Base-by-base conservation (phyloP, 2,329 filamentous ascomycete species). In the Macrophomina tecta region DNA sequence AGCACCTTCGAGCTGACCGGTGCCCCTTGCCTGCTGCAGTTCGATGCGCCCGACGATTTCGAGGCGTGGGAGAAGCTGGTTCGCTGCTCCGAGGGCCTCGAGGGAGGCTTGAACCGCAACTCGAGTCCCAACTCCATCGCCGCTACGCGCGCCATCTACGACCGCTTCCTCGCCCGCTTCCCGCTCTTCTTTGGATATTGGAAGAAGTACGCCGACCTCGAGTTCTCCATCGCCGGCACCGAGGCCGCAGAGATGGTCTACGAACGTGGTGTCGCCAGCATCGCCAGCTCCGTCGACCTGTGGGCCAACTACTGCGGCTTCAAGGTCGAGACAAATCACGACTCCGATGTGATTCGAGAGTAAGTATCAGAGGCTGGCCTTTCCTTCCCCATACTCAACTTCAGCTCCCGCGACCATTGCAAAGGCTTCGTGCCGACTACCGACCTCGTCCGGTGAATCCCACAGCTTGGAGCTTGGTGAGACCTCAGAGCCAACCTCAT, bases 181-280 rank as follows among this genome's bases (percentile, higher is more conserved):
- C 95, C 95, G 2, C 86, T 98, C 11, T 88, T 98, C 46, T 99
- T 98, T 75, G 95, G 94, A 63, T 99, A 98, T 83, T 99, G 95
- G 95, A 98, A 98, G 84, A 98, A 97, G 79, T 99, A 98, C 85
- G 95, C 95, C 75, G 94, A 98, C 75, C 86, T 97, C 70, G 95
- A 99, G 76, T 99, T 99, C 82, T 93, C 93, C 61, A 97, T 99
- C 71, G 93, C 93, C 4, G 95, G 95, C 18, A 96, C 95, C 5
- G 95, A 99, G 83, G 94, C 94, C 51, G 95, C 95, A 64, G 95
- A 98, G 80, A 96, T 97, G 91, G 93, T 97, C 79, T 99, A 97
- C 75, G 95, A 99, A 82, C 89, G 95, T 78, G 95, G 95, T 72
- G 91, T 97, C 74, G 93, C 94, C 51, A 95, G 93, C 81, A 93